Evolutionary conservation across 2,329 filamentous ascomycete genomes (phyloP), one percentile per base, ranked within the genome.

Genomic region (Trichoderma simmonsii): DNA sequence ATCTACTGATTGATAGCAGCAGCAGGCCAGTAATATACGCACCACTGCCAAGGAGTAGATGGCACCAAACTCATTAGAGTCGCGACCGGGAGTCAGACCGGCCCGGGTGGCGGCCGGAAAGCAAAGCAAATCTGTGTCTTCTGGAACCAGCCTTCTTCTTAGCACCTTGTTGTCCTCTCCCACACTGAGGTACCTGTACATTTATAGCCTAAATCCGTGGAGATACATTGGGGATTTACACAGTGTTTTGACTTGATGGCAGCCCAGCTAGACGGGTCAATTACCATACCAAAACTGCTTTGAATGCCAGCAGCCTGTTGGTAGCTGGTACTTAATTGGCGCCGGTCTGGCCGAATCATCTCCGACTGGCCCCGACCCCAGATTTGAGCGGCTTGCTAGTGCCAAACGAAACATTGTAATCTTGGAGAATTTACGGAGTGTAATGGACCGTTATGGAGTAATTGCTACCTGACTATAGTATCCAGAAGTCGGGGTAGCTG

Each of bases 61-160:
- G 21, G 21, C 48, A 54, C 21, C n/a, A 24, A 5, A 6, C 21
- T 43, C 39, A 43, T n/a, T 43, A 43, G 39, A 54, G 48, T 54
- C n/a, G 11, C 11, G n/a, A 21, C 48, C 48, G 48, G 48, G 21
- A 56, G 34, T 32, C 21, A 15, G 34, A 39, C 21, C 24, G 60
- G 24, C 34, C 64, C 64, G 32, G 54, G 64, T 59, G 64, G 64
- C 64, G 51, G 64, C 64, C 51, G 64, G 56, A 14, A 59, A 59
- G 43, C 43, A 14, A 59, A 59, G 43, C 43, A 34, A 48, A 54
- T 11, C 28, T 34, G 48, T n/a, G 24, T 54, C 32, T 67, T 67
- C 32, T 67, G 26, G 64, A 67, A 67, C 14, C 32, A 36, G 48
- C 30, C 18, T n/a, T 28, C 30, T 26, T 54, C 26, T 12, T 26